Percentiles rank a stretch among this genome's conserved stretches.
phyloP scores from a whole-genome alignment of 2,329 filamentous ascomycete genomes.

The Colletotrichum euphorbiae region DNA sequence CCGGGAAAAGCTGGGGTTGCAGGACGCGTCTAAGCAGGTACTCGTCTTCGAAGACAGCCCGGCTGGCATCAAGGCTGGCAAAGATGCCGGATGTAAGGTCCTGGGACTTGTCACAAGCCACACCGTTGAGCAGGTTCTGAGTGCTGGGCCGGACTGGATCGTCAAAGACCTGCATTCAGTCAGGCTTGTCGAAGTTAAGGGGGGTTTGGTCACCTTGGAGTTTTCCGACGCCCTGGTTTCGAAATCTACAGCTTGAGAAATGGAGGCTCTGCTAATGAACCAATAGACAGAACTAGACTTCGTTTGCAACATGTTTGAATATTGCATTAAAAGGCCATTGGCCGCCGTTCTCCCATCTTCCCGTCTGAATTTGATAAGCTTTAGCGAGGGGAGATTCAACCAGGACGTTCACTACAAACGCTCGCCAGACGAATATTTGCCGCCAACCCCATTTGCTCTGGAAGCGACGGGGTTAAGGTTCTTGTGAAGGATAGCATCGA shows the following conservation, averaged over 20 bases:
- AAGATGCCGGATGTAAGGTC: constrained; percentile 87
- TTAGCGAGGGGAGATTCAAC: constrained; percentile 4
- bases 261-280: constrained; percentile 37
- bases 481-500: neutral
- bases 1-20: constrained; percentile 68
- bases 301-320: neutral
- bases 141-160: constrained; percentile 88
- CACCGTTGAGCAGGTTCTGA: constrained; percentile 75
- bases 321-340: neutral
- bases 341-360: constrained; percentile 1
- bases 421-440: neutral
- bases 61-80: constrained; percentile 84
- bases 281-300: constrained; percentile 36
- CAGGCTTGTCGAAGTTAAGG: constrained; percentile 67
- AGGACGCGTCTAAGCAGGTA: constrained; percentile 61
- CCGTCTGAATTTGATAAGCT: neutral
- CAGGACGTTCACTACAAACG: neutral
- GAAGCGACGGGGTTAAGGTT: neutral
- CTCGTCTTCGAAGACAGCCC: constrained; percentile 92
- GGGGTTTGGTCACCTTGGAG: constrained; percentile 74
- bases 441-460: neutral
- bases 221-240: constrained; percentile 68
- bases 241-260: constrained; percentile 30
- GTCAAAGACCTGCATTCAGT: constrained; percentile 83
- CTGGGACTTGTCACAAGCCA: constrained; percentile 89